Conservation (phyloP, 805 yeast species). For the Phaffomyces thermotolerans region DNA sequence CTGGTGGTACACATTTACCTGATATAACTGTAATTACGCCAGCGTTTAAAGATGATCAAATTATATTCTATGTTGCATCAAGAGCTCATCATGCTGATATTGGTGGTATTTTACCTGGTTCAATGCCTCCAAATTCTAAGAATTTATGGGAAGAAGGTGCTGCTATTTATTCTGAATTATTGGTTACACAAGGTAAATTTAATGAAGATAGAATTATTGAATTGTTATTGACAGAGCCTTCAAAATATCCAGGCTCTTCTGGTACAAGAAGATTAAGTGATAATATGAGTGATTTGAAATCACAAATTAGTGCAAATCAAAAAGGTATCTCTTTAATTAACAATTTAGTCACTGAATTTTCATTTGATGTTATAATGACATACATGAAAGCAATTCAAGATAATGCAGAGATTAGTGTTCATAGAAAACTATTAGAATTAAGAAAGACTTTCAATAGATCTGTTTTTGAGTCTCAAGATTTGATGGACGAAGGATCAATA, state of each 20-base stretch:
- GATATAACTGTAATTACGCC: conserved; percentile 93
- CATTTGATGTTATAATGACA: conserved; percentile 47
- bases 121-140: conserved; percentile 90
- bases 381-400: conserved; percentile 81
- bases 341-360: conserved; percentile 55
- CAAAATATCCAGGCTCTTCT: conserved; percentile 76
- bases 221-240: conserved; percentile 64
- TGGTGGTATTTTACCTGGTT: conserved; percentile 87
- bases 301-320: conserved; percentile 84
- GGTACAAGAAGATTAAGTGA: conserved; percentile 84
- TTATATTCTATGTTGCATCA: conserved; percentile 85
- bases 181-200: conserved; percentile 66
- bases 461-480: conserved; percentile 48
- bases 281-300: conserved; percentile 76
- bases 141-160: conserved; percentile 89
- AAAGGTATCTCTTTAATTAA: conserved; percentile 69
- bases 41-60: conserved; percentile 52
- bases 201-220: conserved; percentile 64
- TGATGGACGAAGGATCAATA: conserved; percentile 75
- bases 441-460: conserved; percentile 33
- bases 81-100: conserved; percentile 97
- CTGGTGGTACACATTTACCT: conserved; percentile 84
- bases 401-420: conserved; percentile 71
- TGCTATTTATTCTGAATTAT: conserved; percentile 66
- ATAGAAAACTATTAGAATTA: conserved; percentile 40